Evolutionary conservation across 2,329 filamentous ascomycete species (phyloP), one percentile per base, ranked within the genome.

Genomic region (Phyllosticta capitalensis): DNA sequence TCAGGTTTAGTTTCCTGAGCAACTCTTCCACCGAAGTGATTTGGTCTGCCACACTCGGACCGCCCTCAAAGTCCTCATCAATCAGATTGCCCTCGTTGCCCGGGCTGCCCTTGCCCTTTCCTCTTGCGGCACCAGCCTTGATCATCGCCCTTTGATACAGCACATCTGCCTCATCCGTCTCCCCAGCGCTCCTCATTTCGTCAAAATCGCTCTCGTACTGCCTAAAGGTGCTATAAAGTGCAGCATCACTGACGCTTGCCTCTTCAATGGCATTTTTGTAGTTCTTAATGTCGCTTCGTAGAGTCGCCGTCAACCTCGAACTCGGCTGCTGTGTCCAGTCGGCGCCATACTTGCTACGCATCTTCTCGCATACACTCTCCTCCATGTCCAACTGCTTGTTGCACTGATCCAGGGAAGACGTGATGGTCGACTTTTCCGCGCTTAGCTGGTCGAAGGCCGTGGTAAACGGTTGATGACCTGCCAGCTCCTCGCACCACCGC

Each of bases 241-340:
- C 90, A 19, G 82, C 83, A 71, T 99, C 94, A 68, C 91, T 99
- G 54, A 85, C 86, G 55, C 85, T 84, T 2, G 94, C 94, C 71
- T 97, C 92, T 60, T 95, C 90, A 55, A 97, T 79, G 0, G 94
- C 94, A 61, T 92, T 88, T 28, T 87, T 84, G 69, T 97, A 96
- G 67, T 88, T 92, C 62, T 88, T 82, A 57, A 97, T 88, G 69
- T 99, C 94, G 61, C 85, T 87, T 59, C 92, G 83, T 55, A 99
- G 76, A 0, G 92, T 97, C 3, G 89, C 86, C 1, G 92, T 99
- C 49, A 99, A 81, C 60, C 90, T 82, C 30, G 89, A 90, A 70
- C 92, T 97, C 10, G 94, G 94, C 68, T 99, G 94, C 68, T 99
- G 94, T 19, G 90, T 96, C 94, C 94, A 99, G 58, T 97, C 92